Percentiles rank a stretch among this genome's conserved stretches.
Evolutionary conservation across 768 basidiomycete species (phyloP).

Genomic region (Saitozyma podzolica): DNA sequence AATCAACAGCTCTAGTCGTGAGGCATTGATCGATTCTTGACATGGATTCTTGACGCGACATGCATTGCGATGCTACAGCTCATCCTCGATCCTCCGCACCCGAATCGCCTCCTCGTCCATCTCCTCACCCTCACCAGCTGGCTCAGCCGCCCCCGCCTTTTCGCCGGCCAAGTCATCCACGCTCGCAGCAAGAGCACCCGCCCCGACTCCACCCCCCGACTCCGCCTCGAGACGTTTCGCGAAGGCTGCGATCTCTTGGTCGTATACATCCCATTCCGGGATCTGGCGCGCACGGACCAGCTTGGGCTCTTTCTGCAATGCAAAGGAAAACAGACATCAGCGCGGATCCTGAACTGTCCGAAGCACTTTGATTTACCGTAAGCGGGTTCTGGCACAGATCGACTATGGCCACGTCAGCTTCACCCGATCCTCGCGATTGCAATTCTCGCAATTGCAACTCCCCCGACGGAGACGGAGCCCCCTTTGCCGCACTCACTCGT

Average conservation of each 20-base stretch:
- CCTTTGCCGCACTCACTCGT: constrained; percentile 45
- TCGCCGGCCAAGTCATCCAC: constrained; percentile 40
- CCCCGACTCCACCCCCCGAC: constrained; percentile 13
- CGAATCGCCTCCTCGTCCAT: neutral
- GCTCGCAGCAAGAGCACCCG: constrained; percentile 29
- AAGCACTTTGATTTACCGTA: constrained; percentile 62
- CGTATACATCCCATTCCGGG: constrained; percentile 96
- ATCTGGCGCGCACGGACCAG: constrained; percentile 87
- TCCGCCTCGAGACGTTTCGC: constrained; percentile 57
- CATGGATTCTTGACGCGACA: neutral
- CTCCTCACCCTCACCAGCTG: constrained; percentile 1
- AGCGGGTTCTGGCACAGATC: constrained; percentile 96
- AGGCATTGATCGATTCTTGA: neutral
- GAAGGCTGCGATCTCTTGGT: constrained; percentile 82
- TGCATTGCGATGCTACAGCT: neutral
- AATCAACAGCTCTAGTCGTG: neutral
- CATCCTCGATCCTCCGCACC: neutral
- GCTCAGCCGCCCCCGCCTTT: constrained; percentile 7
- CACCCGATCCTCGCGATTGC: neutral
- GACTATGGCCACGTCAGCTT: constrained; percentile 57
- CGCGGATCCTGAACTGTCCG: constrained; percentile 17
- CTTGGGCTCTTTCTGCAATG: constrained; percentile 88
- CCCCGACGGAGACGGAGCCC: neutral
- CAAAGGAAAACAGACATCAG: too few species aligned
- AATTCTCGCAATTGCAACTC: too few species aligned